Evolutionary conservation across 1,284 basidiomycete genomes (phyloP), one percentile per base, ranked within the genome.

Genomic region (Sporisorium reilianum): DNA sequence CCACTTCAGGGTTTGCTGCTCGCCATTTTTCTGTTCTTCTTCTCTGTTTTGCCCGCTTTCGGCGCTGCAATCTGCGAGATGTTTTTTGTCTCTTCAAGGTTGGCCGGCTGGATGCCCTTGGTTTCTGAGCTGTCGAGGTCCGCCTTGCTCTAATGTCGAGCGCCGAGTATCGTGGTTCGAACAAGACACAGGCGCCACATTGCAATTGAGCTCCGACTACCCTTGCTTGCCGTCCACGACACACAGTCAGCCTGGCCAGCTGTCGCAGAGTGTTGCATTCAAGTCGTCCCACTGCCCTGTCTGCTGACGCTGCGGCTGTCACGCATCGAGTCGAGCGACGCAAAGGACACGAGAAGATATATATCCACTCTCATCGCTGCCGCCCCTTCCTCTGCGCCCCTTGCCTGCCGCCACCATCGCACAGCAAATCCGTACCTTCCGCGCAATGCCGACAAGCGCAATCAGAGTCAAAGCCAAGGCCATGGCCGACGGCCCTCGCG

Each of bases 1-100:
- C 57, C 64, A 51, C 51, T 25, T 38, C 34, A 60, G 57, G 64
- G 64, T 55, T 66, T 54, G 28, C 30, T 20, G 22, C 18, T 9
- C n/a, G 8, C 3, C n/a, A n/a, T 14, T 23, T 32, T 20, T 25
- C 18, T 54, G 25, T 52, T 18, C n/a, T 53, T 16, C 36, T 54
- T 41, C 38, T 6, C 26, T n/a, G n/a, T 26, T 46, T 44, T 44
- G 34, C 40, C 55, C 56, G 63, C 51, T 54, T 49, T 50, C 45
- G 56, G 46, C 25, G 56, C 46, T 48, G 28, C 46, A n/a, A n/a
- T n/a, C n/a, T n/a, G n/a, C n/a, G n/a, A 32, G 18, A 23, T 32
- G 36, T 20, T 46, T 38, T 20, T 26, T 42, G 23, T 25, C 36
- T 42, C 14, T 22, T 20, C 23, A 26, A 34, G 48, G 48, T 46